phyloP scores from a whole-genome alignment of 2,329 filamentous ascomycete species.

The Aspergillus persii region DNA sequence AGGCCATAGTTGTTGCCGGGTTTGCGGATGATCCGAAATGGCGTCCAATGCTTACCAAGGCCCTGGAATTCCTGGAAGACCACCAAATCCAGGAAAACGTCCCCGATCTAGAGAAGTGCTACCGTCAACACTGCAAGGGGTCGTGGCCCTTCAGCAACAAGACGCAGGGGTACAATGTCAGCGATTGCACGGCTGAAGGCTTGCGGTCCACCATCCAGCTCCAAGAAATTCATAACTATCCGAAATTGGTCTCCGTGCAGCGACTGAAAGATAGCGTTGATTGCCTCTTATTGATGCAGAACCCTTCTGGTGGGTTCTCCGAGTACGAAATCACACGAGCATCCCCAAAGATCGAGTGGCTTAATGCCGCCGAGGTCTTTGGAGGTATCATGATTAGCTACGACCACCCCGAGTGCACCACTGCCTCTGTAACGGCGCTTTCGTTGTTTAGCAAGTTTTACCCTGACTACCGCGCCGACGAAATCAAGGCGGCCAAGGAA shows the following conservation, averaged over 20 bases:
- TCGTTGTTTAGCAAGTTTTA: constrained; percentile 78
- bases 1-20: constrained; percentile 75
- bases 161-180: constrained; percentile 91
- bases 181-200: constrained; percentile 89
- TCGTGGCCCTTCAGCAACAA: constrained; percentile 95
- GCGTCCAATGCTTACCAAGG: constrained; percentile 77
- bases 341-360: constrained; percentile 71
- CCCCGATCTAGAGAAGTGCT: constrained; percentile 72
- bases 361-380: constrained; percentile 97
- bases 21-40: constrained; percentile 75
- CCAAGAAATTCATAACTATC: constrained; percentile 74
- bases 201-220: constrained; percentile 82
- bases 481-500: constrained; percentile 71
- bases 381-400: constrained; percentile 98
- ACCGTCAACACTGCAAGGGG: constrained; percentile 86
- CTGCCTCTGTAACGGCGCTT: constrained; percentile 84
- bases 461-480: constrained; percentile 72
- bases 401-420: constrained; percentile 97
- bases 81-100: constrained; percentile 89
- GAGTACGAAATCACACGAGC: constrained; percentile 86
- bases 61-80: constrained; percentile 79
- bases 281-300: constrained; percentile 88
- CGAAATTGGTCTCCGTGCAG: constrained; percentile 68
- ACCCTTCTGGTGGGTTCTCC: constrained; percentile 77
- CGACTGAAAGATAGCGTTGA: constrained; percentile 86